phyloP scores from a whole-genome alignment of 345 rosid genomes.

The Dipteronia sinensis region DNA sequence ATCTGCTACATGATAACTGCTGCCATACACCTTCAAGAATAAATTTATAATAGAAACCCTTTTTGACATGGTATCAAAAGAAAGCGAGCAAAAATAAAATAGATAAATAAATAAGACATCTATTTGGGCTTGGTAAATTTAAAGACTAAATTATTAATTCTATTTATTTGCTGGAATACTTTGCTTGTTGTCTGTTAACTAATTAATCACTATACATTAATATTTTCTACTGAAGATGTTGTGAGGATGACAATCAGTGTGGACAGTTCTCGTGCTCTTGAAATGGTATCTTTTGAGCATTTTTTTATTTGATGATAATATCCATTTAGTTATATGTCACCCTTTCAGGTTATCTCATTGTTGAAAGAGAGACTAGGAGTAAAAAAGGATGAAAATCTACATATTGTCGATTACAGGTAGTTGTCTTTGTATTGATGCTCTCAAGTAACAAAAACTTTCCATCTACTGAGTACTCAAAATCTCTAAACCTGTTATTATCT shows the following conservation, averaged over 20 bases:
- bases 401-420: constrained; percentile 77
- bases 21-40: background rate
- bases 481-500: background rate
- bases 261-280: background rate
- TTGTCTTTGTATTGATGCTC: background rate
- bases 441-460: background rate
- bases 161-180: background rate
- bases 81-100: background rate
- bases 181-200: background rate
- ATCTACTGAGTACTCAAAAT: background rate
- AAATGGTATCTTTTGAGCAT: background rate
- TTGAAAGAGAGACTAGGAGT: constrained; percentile 86
- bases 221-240: background rate
- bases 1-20: background rate
- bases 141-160: background rate
- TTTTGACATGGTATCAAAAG: background rate
- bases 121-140: background rate
- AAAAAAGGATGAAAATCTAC: constrained; percentile 67
- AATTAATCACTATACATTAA: background rate
- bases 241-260: background rate
- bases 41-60: too few species aligned
- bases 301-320: background rate
- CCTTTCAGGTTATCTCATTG: constrained; percentile 73
- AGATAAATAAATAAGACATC: background rate
- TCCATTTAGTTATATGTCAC: constrained; percentile 16